Base-by-base conservation (phyloP, 495 filamentous ascomycete species). In the Xylaria cubensis region DNA sequence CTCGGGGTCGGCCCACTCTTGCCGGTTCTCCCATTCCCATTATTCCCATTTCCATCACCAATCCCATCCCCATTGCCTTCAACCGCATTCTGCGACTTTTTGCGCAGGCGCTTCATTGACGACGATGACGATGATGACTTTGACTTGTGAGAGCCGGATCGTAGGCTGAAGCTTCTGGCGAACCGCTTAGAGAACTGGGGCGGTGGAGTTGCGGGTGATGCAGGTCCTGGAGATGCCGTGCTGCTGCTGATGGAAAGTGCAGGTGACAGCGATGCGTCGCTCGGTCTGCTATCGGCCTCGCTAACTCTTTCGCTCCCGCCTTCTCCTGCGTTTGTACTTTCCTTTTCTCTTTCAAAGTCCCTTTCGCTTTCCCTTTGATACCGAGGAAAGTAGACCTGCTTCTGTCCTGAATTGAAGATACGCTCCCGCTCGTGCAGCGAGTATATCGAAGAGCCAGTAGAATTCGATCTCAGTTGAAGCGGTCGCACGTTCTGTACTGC, bases 101-200 rank as follows among this genome's bases (percentile, higher is more conserved):
- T 85, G 59, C 79, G 75, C 71, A 81, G 48, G 67, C 76, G 75
- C 69, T 73, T 76, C 77, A 76, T 76, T 46, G 56, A 48, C 19
- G 71, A 70, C 29, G 74, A 42, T 53, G 65, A 59, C 21, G 75
- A 78, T 26, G 75, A 78, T 26, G 77, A 73, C 21, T 75, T 74
- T 39, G 77, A 73, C 26, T 75, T 74, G 21, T 70, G 75, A 5
- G 74, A 73, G 53, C 72, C 74, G 21, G 80, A 76, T 39, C 80
- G 78, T 42, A 84, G 72, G 74, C 82, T 82, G 64, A 85, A 82
- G 42, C 78, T 79, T 72, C 80, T 80, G 32, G 71, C 76, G 50
- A 85, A 74, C 46, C 74, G 78, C 72, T 79, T 82, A 32, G 77
- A 76, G 19, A 85, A 76, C 55, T 74, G 74, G 64, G 74, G 53